Percentiles rank a stretch among this genome's conserved stretches.
Evolutionary conservation across 208 protist genomes (phyloP).

Genomic region (Trypanosoma conorhini): DNA sequence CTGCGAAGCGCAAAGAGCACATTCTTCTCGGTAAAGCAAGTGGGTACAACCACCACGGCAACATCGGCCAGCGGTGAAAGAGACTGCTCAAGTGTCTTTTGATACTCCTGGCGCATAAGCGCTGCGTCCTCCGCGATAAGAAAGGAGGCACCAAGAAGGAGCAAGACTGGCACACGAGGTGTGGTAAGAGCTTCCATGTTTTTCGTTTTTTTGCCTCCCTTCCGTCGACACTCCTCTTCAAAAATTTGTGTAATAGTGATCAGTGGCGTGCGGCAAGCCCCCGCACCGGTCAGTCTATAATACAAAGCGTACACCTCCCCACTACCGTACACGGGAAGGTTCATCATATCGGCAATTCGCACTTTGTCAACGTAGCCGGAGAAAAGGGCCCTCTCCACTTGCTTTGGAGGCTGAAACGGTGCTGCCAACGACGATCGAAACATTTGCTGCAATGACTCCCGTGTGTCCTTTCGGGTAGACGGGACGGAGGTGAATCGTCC

Average conservation of each 20-base stretch:
- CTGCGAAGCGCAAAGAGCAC: conserved; percentile 28
- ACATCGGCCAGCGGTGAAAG: conserved; percentile 17
- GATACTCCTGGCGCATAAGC: conserved; percentile 28
- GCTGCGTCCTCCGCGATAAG: conserved; percentile 29
- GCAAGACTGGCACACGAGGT: conserved; percentile 14
- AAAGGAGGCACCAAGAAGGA: conserved; percentile 26
- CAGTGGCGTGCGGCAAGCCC: conserved; percentile 28
- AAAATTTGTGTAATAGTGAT: conserved; percentile 25
- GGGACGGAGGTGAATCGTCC: neutral
- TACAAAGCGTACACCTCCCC: conserved; percentile 26
- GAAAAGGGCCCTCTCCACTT: conserved; percentile 26
- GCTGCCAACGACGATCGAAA: conserved; percentile 18
- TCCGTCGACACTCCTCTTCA: conserved; percentile 5
- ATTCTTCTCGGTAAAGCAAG: conserved; percentile 29
- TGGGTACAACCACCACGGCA: conserved; percentile 17
- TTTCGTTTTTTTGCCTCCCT: neutral
- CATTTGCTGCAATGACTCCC: conserved; percentile 19
- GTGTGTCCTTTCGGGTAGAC: neutral
- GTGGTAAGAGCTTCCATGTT: neutral
- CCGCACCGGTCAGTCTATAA: conserved; percentile 30
- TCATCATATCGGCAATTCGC: conserved; percentile 27
- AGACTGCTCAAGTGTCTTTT: conserved; percentile 16
- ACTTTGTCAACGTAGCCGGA: conserved; percentile 18
- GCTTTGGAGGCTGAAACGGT: conserved; percentile 22
- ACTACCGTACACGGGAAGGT: conserved; percentile 18